A percentile compares a stretch with the other conserved stretches of the same genome.
Conservation (phyloP, 176 grass and related monocot genomes). For the Triticum turgidum region DNA sequence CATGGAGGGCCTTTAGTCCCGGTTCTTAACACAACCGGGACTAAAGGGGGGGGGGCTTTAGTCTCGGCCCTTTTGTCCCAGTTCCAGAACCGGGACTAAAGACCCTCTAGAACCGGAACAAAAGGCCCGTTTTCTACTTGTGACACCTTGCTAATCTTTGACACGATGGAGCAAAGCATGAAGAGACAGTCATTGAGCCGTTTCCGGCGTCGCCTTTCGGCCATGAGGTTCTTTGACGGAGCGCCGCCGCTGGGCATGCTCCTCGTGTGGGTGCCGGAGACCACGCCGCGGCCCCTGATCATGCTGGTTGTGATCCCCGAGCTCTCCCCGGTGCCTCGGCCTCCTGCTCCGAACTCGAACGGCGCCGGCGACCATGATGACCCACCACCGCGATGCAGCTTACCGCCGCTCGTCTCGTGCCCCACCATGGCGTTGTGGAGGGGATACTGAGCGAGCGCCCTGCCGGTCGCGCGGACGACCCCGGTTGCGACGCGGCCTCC, state of each 20-base stretch:
- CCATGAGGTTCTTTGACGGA: slow-evolving; percentile 83
- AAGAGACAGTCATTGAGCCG: slow-evolving; percentile 82
- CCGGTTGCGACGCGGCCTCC: background rate
- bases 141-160: slow-evolving; percentile 66
- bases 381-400: background rate
- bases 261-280: slow-evolving; percentile 18
- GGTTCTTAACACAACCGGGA: no score
- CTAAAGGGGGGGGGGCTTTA: no score
- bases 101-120: no score
- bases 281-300: background rate
- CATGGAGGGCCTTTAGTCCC: no score
- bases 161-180: slow-evolving; percentile 86
- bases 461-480: background rate
- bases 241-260: slow-evolving; percentile 32
- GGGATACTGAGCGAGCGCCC: background rate
- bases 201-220: slow-evolving; percentile 67
- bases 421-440: slow-evolving; percentile 36
- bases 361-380: slow-evolving; percentile 16
- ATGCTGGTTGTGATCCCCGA: background rate
- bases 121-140: no score
- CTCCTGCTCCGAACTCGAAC: slow-evolving; percentile 41
- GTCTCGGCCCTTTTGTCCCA: no score
- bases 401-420: slow-evolving; percentile 16
- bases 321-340: slow-evolving; percentile 1
- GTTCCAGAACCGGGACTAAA: no score